Conservation (phyloP, 352 stramenopile species). For the Globisporangium rhizosaccharum region DNA sequence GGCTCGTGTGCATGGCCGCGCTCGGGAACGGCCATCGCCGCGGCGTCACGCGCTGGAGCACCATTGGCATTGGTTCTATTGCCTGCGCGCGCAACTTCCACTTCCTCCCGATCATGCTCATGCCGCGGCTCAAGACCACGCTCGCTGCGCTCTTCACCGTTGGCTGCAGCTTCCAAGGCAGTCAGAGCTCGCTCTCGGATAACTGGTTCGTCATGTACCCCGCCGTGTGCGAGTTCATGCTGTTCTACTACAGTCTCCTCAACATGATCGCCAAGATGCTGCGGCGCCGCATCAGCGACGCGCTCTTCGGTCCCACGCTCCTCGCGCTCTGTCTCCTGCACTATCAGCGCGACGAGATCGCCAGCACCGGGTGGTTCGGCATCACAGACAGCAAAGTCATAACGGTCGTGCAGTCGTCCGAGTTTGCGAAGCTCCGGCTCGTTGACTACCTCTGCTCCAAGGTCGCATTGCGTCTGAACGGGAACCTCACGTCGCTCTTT, state of each 20-base stretch:
- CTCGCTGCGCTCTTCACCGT: constrained; percentile 14
- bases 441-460: constrained; percentile 6
- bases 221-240: constrained; percentile 16
- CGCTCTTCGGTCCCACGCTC: constrained; percentile 19
- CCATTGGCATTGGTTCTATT: constrained; percentile 13
- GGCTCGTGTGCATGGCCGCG: constrained; percentile 21
- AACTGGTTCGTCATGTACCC: constrained; percentile 27
- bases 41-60: constrained; percentile 7
- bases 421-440: constrained; percentile 8
- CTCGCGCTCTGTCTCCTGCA: constrained; percentile 17
- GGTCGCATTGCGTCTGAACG: constrained; percentile 10
- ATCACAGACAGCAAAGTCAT: background rate
- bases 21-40: constrained; percentile 12
- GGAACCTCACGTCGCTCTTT: constrained; percentile 8
- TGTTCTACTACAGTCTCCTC: constrained; percentile 23
- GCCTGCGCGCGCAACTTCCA: constrained; percentile 18
- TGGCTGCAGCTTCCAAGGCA: constrained; percentile 16
- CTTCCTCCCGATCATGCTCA: constrained; percentile 16
- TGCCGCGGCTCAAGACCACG: constrained; percentile 13
- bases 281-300: constrained; percentile 16
- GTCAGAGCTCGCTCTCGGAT: constrained; percentile 11
- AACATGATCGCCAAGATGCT: constrained; percentile 18
- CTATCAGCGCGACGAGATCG: constrained; percentile 12
- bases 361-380: constrained; percentile 2
- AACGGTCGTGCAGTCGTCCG: constrained; percentile 6